These are phyloP conservation scores for Brassica napus DNA, from an alignment of 345 rosid species.

Conservation along the genomic window DNA sequence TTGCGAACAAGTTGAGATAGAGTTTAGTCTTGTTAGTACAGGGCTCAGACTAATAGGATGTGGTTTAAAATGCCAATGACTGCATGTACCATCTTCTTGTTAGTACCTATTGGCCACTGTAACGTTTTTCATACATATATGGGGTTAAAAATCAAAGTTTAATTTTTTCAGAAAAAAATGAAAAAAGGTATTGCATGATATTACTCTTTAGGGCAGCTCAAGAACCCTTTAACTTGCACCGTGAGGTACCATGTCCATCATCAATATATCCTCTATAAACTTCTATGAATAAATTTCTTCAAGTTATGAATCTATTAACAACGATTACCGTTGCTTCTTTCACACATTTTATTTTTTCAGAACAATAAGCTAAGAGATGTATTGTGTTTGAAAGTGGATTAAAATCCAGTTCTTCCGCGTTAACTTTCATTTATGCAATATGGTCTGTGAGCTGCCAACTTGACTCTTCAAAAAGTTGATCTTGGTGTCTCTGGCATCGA, in stretches of 20 bases:
- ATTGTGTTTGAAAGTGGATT: background rate
- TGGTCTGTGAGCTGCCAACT: background rate
- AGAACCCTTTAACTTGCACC: background rate
- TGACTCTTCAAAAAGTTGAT: background rate
- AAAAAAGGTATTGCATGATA: background rate
- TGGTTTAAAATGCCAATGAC: background rate
- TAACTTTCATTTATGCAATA: background rate
- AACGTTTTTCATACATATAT: background rate
- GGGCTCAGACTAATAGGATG: conserved; percentile 13
- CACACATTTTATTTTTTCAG: background rate
- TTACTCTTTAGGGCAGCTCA: background rate
- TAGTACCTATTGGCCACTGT: background rate
- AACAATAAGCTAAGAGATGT: background rate
- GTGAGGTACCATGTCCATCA: background rate
- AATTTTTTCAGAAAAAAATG: background rate
- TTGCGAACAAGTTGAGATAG: conserved; percentile 17
- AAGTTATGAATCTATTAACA: background rate
- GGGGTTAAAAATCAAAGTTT: background rate
- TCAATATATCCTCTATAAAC: background rate
- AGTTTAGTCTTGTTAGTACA: background rate
- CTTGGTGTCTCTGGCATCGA: background rate
- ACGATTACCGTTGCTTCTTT: background rate
- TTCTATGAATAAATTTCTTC: background rate
- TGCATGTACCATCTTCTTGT: background rate
- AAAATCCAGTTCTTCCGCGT: background rate